Evolutionary conservation across 2,329 filamentous ascomycete species (phyloP).

Genomic region (Xylariomycetidae sp.): DNA sequence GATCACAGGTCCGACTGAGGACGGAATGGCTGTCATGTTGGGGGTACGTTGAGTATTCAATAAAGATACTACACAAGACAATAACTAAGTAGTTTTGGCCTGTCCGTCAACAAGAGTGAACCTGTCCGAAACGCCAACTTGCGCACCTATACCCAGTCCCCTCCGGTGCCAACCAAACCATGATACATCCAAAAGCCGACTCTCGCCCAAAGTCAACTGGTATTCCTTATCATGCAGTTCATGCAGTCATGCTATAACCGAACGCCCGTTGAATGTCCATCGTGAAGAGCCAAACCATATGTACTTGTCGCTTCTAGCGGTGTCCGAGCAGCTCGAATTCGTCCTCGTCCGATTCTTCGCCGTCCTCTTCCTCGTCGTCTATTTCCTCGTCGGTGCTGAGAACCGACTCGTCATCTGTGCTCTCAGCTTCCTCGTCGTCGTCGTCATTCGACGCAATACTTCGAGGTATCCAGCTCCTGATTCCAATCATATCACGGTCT

Average conservation of each 20-base stretch:
- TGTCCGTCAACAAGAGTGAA: no score
- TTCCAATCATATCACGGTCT: conserved; percentile 50
- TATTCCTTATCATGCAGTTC: conserved; percentile 17
- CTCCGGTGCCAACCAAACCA: no score
- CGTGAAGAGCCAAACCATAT: conserved; percentile 9
- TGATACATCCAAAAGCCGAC: conserved; percentile 8
- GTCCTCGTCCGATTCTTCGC: conserved; percentile 41
- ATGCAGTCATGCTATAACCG: conserved; percentile 17
- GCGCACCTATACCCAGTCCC: no score
- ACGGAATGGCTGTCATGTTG: no score
- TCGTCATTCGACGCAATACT: conserved; percentile 31
- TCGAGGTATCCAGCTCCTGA: conserved; percentile 47
- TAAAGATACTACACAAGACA: no score
- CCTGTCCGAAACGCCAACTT: no score
- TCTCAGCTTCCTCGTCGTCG: conserved; percentile 27
- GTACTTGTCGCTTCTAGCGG: conserved; percentile 19
- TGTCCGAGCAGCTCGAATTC: conserved; percentile 29
- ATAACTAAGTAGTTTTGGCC: no score
- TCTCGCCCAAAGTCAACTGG: conserved; percentile 10
- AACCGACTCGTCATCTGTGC: conserved; percentile 19
- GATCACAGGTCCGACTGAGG: no score
- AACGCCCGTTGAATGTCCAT: conserved; percentile 23
- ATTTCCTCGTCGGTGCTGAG: conserved; percentile 33
- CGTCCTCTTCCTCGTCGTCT: conserved; percentile 43
- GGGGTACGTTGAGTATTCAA: no score